Evolutionary conservation across 2,329 filamentous ascomycete genomes (phyloP).

Genomic region (Westerdykella aurantiaca): DNA sequence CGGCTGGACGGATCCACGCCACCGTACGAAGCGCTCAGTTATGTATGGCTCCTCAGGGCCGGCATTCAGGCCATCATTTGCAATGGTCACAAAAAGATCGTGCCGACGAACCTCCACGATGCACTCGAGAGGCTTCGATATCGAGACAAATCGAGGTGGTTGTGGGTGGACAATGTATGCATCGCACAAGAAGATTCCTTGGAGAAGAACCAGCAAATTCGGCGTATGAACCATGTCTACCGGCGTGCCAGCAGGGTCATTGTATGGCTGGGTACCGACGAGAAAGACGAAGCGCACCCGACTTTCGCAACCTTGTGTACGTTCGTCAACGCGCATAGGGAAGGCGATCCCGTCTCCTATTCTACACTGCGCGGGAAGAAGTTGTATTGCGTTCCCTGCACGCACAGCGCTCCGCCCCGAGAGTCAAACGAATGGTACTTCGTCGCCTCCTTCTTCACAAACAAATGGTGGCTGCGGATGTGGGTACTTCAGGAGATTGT

Average conservation of each 20-base stretch:
- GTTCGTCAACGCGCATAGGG: slow-evolving; percentile 1
- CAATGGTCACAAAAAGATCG: background rate
- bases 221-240: slow-evolving; percentile 9
- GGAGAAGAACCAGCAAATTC: slow-evolving; percentile 7
- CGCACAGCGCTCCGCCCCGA: background rate
- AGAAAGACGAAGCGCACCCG: slow-evolving; percentile 2
- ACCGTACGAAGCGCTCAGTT: slow-evolving; percentile 9
- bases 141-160: background rate
- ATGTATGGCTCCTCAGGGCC: slow-evolving; percentile 4
- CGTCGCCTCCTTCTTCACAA: slow-evolving; percentile 5
- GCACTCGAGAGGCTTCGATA: slow-evolving; percentile 4
- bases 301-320: slow-evolving; percentile 3
- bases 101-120: slow-evolving; percentile 3
- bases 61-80: background rate
- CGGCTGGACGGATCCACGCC: slow-evolving; percentile 1
- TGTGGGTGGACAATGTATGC: slow-evolving; percentile 9
- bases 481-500: slow-evolving; percentile 12
- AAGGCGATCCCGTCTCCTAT: background rate
- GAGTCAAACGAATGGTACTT: slow-evolving; percentile 3
- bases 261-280: slow-evolving; percentile 9
- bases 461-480: slow-evolving; percentile 10
- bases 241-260: slow-evolving; percentile 2
- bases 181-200: slow-evolving; percentile 4
- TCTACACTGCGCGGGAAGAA: background rate
- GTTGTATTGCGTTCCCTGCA: background rate